Conservation (phyloP, 2,329 filamentous ascomycete genomes). For the Colletotrichum coccodes region DNA sequence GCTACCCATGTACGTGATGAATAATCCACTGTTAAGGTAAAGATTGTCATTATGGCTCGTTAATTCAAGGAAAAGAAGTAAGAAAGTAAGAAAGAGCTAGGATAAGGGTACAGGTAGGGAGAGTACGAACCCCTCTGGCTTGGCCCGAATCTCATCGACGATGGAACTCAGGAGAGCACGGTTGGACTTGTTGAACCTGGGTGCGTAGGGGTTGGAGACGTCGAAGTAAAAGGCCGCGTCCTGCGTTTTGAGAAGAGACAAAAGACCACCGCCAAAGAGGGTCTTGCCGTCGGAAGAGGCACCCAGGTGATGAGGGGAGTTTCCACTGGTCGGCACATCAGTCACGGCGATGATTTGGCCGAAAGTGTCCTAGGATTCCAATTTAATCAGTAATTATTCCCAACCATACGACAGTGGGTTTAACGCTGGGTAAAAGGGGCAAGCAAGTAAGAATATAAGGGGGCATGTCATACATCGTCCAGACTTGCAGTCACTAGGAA, state of each 20-base stretch:
- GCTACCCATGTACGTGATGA: constrained; percentile 71
- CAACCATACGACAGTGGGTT: no score
- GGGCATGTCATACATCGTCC: constrained; percentile 58
- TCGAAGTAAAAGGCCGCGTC: constrained; percentile 73
- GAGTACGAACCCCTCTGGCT: constrained; percentile 62
- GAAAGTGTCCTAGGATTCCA: constrained; percentile 61
- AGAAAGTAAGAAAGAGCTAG: not conserved
- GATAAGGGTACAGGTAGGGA: not conserved
- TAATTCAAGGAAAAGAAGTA: not conserved
- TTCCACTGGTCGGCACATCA: constrained; percentile 68
- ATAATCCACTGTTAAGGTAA: constrained; percentile 56
- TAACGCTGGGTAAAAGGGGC: not conserved
- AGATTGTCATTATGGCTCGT: not conserved
- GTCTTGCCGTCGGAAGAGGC: constrained; percentile 66
- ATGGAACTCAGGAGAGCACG: constrained; percentile 68
- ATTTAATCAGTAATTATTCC: not conserved
- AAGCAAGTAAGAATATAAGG: not conserved
- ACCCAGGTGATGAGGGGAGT: constrained; percentile 69
- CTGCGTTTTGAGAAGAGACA: constrained; percentile 69
- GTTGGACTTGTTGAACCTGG: constrained; percentile 69
- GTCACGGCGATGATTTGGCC: constrained; percentile 67
- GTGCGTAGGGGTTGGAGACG: constrained; percentile 65
- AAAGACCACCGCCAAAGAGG: constrained; percentile 65
- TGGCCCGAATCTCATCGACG: constrained; percentile 70
- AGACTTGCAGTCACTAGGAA: constrained; percentile 68